phyloP scores from a whole-genome alignment of 1,139 yeast species.

The Yamadazyma songkhlaensis region DNA sequence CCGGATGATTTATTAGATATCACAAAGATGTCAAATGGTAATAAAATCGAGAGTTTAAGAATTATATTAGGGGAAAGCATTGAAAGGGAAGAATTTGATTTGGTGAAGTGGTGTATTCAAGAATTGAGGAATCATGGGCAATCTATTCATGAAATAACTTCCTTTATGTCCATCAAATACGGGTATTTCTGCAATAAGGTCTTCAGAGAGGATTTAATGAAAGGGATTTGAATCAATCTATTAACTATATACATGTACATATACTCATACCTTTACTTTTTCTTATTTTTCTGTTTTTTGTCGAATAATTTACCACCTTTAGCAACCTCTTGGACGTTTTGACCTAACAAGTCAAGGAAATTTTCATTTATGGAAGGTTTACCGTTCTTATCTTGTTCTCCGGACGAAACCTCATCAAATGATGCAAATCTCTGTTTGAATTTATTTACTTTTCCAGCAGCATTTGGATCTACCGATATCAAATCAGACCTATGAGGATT shows the following conservation, averaged over 20 bases:
- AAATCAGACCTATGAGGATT: slow-evolving; percentile 82
- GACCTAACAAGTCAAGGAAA: slow-evolving; percentile 60
- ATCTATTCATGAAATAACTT: slow-evolving; percentile 20
- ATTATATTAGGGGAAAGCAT: slow-evolving; percentile 20
- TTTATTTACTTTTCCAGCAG: slow-evolving; percentile 81
- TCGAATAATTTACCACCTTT: slow-evolving; percentile 60
- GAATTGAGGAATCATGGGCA: slow-evolving; percentile 33
- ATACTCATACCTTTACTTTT: slow-evolving; percentile 5
- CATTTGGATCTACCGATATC: slow-evolving; percentile 70
- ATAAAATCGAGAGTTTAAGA: slow-evolving; percentile 7
- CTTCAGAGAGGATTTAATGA: slow-evolving; percentile 2
- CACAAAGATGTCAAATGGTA: slow-evolving; percentile 6
- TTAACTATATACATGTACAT: slow-evolving; percentile 18
- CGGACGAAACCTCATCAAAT: slow-evolving; percentile 26
- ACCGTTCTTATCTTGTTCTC: slow-evolving; percentile 12
- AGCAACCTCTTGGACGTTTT: slow-evolving; percentile 59
- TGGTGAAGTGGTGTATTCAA: slow-evolving; percentile 30
- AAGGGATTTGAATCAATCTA: slow-evolving; percentile 1
- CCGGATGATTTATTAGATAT: slow-evolving; percentile 12
- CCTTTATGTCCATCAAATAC: slow-evolving; percentile 1
- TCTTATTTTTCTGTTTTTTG: slow-evolving; percentile 40
- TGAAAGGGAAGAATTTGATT: slow-evolving; percentile 20
- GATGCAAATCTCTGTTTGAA: slow-evolving; percentile 75
- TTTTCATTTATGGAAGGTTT: slow-evolving; percentile 35
- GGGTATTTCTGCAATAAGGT: slow-evolving; percentile 1